Conservation (phyloP, 2,329 filamentous ascomycete genomes). For the Pleoardoris graminearum region DNA sequence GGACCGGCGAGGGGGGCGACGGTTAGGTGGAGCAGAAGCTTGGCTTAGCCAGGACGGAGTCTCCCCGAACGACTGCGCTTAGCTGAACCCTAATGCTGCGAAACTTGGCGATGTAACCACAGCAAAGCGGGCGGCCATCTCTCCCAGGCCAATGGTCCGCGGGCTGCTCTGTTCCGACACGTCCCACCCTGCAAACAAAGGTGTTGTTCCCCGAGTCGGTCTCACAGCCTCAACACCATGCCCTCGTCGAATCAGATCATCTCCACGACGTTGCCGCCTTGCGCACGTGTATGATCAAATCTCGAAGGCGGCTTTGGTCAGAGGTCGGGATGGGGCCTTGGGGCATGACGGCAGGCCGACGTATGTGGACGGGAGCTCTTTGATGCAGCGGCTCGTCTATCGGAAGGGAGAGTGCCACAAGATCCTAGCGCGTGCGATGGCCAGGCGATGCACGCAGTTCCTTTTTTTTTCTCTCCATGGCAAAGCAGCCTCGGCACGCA, state of each 20-base stretch:
- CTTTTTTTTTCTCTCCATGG: background rate
- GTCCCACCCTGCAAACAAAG: no score
- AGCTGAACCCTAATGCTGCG: no score
- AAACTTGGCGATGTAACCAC: no score
- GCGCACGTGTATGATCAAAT: no score
- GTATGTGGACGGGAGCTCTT: background rate
- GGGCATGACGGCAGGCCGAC: background rate
- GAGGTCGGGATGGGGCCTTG: background rate
- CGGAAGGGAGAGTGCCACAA: conserved; percentile 24
- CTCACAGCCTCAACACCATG: no score
- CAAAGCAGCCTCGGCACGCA: conserved; percentile 12
- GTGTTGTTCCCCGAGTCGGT: no score
- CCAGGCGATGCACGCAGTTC: conserved; percentile 14
- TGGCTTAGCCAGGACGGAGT: background rate
- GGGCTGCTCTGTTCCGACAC: no score
- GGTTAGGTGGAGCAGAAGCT: background rate
- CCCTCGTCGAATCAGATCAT: no score
- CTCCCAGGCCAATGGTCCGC: no score
- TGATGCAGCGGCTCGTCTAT: conserved; percentile 25
- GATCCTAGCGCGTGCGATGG: conserved; percentile 26
- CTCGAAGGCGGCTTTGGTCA: background rate
- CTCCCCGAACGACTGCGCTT: no score
- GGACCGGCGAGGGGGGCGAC: background rate
- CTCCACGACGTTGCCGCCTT: no score
- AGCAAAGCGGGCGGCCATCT: no score